phyloP scores from a whole-genome alignment of 176 grass and related monocot genomes.

The Zea mays region DNA sequence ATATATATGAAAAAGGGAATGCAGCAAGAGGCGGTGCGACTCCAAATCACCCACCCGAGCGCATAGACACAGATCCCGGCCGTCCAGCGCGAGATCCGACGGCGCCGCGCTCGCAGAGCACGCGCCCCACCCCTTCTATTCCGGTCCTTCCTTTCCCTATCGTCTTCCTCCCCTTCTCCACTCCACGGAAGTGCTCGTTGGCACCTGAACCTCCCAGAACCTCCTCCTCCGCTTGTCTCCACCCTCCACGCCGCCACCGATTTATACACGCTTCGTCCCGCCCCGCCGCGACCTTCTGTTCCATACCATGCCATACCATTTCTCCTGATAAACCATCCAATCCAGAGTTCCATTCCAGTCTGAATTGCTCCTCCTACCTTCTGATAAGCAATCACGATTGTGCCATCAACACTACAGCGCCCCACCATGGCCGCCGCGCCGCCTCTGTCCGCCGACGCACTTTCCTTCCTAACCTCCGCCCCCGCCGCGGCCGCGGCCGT shows the following conservation, averaged over 20 bases:
- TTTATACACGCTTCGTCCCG: not conserved
- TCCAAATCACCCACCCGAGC: too few species aligned
- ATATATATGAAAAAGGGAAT: too few species aligned
- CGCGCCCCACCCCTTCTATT: not conserved
- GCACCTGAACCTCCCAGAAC: conserved; percentile 51
- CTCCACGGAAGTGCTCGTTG: conserved; percentile 1
- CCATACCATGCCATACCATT: not conserved
- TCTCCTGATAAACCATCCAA: not conserved
- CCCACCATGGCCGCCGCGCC: conserved; percentile 44
- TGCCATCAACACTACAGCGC: too few species aligned
- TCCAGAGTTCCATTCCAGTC: not conserved
- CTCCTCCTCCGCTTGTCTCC: not conserved
- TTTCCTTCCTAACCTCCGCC: not conserved
- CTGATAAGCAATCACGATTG: too few species aligned
- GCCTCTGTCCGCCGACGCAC: conserved; percentile 19
- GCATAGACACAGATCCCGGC: conserved; percentile 16
- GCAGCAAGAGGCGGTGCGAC: too few species aligned
- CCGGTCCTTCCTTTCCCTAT: not conserved
- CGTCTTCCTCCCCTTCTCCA: conserved; percentile 28
- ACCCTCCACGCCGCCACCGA: not conserved
- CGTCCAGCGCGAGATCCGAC: conserved; percentile 36
- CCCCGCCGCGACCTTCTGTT: not conserved
- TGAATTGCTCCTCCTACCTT: not conserved
- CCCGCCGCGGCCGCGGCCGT: not conserved
- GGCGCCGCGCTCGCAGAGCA: not conserved